Evolutionary conservation across 768 basidiomycete species (phyloP), one percentile per base, ranked within the genome.

Genomic region (Wakefieldia striispora): DNA sequence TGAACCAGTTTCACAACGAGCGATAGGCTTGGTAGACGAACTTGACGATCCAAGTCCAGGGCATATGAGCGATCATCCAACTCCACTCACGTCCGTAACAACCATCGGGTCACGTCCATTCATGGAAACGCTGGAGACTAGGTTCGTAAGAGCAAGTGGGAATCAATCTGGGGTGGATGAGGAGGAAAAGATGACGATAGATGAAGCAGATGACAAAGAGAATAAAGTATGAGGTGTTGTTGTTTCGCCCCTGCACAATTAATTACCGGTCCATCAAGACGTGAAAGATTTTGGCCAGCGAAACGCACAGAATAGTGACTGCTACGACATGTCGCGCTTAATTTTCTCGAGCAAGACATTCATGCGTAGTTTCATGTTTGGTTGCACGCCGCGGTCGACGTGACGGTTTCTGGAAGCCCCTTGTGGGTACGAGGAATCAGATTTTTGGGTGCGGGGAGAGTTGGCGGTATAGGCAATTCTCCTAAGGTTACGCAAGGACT

Each of bases 361-460:
- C 91, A 95, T 95, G 43, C 91, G 83, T 42, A 88, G 69, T 60
- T 86, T 88, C 92, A 95, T 94, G 62, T 81, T 75, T n/a, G 82
- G 82, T 58, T 83, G 81, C 4, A 79, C 64, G 68, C 49, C 44
- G 27, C 51, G 45, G 49, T 51, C 61, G 41, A 47, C 46, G 59
- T 46, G 58, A 49, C 39, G 27, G 51, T 50, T 47, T 31, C 37
- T 14, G 8, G 40, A 19, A 34, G 11, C 13, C 45, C 66, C 54
- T 60, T 63, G 63, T 56, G 61, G 70, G 51, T 58, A 59, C 31
- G 72, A 59, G 19, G 71, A 70, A 53, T 76, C 74, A 3, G 78
- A 70, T 57, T 80, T 84, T 67, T 75, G 81, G 14, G 75, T 80
- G 58, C 82, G 84, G 31, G 83, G 67, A 6, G 81, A 76, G 23